phyloP scores from a whole-genome alignment of 2,329 filamentous ascomycete species.

The Microdochium paspali region DNA sequence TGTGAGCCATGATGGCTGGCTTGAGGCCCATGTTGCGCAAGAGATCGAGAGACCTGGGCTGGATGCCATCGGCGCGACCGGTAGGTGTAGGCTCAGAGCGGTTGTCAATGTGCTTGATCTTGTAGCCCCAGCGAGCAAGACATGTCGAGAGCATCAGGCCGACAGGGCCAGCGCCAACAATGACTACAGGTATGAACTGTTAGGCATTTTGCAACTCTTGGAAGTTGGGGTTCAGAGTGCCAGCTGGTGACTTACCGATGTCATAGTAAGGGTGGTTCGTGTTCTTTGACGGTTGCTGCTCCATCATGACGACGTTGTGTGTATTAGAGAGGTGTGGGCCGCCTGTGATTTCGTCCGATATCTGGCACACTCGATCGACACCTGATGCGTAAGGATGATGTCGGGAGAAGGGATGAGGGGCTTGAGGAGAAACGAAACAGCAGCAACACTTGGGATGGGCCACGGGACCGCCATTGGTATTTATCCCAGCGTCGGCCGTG shows the following conservation, averaged over 20 bases:
- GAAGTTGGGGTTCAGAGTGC: background rate
- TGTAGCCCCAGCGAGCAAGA: slow-evolving; percentile 87
- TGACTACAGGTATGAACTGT: slow-evolving; percentile 42
- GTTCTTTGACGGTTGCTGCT: slow-evolving; percentile 9
- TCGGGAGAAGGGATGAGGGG: background rate
- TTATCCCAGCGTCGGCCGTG: background rate
- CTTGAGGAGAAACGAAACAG: background rate
- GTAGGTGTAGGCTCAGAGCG: slow-evolving; percentile 74
- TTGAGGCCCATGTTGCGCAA: slow-evolving; percentile 86
- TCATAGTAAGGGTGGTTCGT: slow-evolving; percentile 25
- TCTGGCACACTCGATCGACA: too few species aligned
- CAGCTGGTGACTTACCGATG: slow-evolving; percentile 25
- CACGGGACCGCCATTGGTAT: background rate
- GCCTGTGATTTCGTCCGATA: too few species aligned
- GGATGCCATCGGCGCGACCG: slow-evolving; percentile 84
- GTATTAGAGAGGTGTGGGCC: background rate
- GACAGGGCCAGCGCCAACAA: slow-evolving; percentile 82
- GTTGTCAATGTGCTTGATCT: slow-evolving; percentile 91
- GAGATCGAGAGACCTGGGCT: slow-evolving; percentile 79
- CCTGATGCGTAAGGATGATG: background rate
- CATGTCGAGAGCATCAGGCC: slow-evolving; percentile 82
- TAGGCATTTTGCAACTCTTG: background rate
- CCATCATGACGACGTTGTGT: slow-evolving; percentile 8
- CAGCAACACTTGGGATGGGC: background rate
- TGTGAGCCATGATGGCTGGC: slow-evolving; percentile 75